These are phyloP conservation scores for Phaeophleospora eucalypticola DNA, from an alignment of 2,329 filamentous ascomycete genomes.

Conservation along the genomic window DNA sequence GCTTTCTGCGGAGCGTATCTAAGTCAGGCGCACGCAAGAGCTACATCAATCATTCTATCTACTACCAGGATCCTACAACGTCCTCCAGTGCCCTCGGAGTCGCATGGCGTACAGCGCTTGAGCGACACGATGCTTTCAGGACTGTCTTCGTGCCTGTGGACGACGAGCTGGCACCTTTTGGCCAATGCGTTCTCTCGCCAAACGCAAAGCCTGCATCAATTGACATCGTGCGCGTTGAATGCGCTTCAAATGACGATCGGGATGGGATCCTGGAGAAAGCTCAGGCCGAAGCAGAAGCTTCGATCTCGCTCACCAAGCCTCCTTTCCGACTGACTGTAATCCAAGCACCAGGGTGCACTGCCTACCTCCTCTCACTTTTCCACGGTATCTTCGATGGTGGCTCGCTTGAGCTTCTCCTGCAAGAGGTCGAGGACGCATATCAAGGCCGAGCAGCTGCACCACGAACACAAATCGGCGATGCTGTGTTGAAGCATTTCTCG, in stretches of 20 bases:
- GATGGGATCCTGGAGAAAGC: conserved; percentile 1
- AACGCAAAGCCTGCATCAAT: background rate
- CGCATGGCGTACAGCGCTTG: conserved; percentile 3
- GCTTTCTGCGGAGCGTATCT: conserved; percentile 50
- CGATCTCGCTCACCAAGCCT: conserved; percentile 9
- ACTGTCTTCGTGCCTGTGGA: conserved; percentile 9
- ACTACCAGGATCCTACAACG: conserved; percentile 41
- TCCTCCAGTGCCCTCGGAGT: conserved; percentile 1
- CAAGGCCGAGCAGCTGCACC: background rate
- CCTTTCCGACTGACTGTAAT: conserved; percentile 4
- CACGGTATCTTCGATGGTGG: conserved; percentile 16
- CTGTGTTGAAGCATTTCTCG: conserved; percentile 8
- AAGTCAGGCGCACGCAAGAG: conserved; percentile 23
- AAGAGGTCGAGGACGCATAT: conserved; percentile 9
- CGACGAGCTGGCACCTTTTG: conserved; percentile 13
- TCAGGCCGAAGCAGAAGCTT: conserved; percentile 4
- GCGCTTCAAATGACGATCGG: background rate
- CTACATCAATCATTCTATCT: conserved; percentile 50
- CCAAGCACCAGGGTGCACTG: background rate
- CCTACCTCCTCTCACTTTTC: conserved; percentile 11
- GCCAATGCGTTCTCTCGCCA: conserved; percentile 6
- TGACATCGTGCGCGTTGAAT: background rate
- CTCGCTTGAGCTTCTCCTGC: conserved; percentile 12
- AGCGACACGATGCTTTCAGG: conserved; percentile 3
- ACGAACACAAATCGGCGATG: conserved; percentile 5